Conservation (phyloP, 345 rosid species). For the Moricandia moricandioides region DNA sequence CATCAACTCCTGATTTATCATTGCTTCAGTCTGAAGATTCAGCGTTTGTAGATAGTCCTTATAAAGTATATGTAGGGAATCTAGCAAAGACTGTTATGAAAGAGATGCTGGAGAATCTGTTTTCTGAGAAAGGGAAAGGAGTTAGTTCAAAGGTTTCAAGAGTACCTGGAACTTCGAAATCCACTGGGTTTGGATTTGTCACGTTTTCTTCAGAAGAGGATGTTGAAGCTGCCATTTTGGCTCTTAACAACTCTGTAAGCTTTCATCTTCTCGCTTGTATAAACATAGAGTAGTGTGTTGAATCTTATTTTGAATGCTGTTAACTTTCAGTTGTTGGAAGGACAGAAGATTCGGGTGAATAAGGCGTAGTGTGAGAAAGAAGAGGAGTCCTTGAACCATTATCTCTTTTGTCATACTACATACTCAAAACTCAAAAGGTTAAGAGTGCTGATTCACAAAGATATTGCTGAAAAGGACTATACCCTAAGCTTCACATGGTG, state of each 20-base stretch:
- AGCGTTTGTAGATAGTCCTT: constrained; percentile 60
- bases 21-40: constrained; percentile 63
- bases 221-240: constrained; percentile 66
- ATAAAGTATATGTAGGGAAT: constrained; percentile 81
- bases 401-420: not conserved
- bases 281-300: not conserved
- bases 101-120: constrained; percentile 53
- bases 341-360: constrained; percentile 77
- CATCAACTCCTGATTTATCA: constrained; percentile 43
- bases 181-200: constrained; percentile 79
- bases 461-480: too few species aligned
- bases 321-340: constrained; percentile 64
- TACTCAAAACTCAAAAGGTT: too few species aligned
- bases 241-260: constrained; percentile 73
- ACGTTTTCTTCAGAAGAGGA: constrained; percentile 78
- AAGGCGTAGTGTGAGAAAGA: constrained; percentile 51
- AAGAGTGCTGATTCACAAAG: too few species aligned
- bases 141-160: constrained; percentile 77
- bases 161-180: constrained; percentile 78
- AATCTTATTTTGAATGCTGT: not conserved
- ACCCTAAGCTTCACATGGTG: too few species aligned
- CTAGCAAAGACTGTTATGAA: constrained; percentile 73
- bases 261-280: too few species aligned
- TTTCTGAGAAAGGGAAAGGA: constrained; percentile 74
- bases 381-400: not conserved